phyloP scores from a whole-genome alignment of 2,329 filamentous ascomycete species.

The Diaporthe citriasiana region DNA sequence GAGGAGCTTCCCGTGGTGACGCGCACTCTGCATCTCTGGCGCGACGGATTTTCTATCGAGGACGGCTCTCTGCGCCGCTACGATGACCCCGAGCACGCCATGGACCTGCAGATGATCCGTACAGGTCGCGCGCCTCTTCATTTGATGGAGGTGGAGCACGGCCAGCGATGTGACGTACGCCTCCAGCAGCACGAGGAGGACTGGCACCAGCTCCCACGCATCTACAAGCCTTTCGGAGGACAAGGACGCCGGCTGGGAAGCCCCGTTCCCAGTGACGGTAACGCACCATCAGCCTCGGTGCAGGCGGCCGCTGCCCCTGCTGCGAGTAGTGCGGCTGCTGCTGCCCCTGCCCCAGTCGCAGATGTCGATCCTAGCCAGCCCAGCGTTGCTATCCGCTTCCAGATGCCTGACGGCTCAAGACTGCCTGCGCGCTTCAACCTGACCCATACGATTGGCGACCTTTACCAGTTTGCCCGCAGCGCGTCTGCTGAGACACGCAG shows the following conservation, averaged over 20 bases:
- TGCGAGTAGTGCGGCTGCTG: constrained; percentile 41
- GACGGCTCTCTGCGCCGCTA: constrained; percentile 84
- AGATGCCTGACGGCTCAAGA: constrained; percentile 82
- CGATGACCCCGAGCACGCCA: constrained; percentile 81
- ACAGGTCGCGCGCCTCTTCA: constrained; percentile 82
- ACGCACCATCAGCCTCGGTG: constrained; percentile 52
- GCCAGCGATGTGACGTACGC: constrained; percentile 84
- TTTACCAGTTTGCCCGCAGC: constrained; percentile 81
- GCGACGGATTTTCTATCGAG: constrained; percentile 87
- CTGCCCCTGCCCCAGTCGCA: constrained; percentile 51
- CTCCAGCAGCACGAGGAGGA: constrained; percentile 82
- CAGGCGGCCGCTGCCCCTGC: constrained; percentile 47
- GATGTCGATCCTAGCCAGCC: constrained; percentile 76
- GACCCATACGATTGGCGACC: constrained; percentile 80
- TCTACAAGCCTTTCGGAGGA: constrained; percentile 82
- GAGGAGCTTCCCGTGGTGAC: constrained; percentile 48
- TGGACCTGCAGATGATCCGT: constrained; percentile 81
- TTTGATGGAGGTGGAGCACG: constrained; percentile 81
- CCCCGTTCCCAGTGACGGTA: constrained; percentile 75
- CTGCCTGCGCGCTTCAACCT: constrained; percentile 87
- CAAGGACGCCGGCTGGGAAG: constrained; percentile 81
- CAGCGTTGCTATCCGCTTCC: constrained; percentile 79
- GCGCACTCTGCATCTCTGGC: constrained; percentile 83
- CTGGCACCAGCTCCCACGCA: constrained; percentile 79
- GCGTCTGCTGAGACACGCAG: constrained; percentile 69